Evolutionary conservation across 1,284 basidiomycete genomes (phyloP), one percentile per base, ranked within the genome.

Genomic region (Ceratobasidium sp.): DNA sequence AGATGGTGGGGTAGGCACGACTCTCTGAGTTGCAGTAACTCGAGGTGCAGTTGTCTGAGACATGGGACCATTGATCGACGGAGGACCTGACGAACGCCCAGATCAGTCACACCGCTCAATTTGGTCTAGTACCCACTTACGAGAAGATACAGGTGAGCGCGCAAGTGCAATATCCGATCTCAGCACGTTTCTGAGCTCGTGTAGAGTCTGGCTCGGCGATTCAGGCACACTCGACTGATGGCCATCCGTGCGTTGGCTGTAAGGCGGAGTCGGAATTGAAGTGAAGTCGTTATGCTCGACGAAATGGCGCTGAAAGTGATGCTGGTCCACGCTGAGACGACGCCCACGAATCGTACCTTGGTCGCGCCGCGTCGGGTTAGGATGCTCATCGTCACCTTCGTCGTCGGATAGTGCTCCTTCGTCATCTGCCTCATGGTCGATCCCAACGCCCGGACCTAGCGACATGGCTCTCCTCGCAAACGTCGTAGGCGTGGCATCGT

Each of bases 401-500:
- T 85, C 83, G 46, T 85, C 82, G 27, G 80, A 65, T 19, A 51
- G 53, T 37, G 68, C 76, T 0, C 80, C 79, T 16, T 81, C 81
- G n/a, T 80, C 79, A 43, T 80, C 79, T 8, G 79, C 75, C 49
- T 81, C 80, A 71, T 76, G 78, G 64, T 85, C 80, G 22, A 83
- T 79, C 2, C 80, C 78, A 1, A 88, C 81, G 0, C 93, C 92
- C 0, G 94, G 95, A 0, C 93, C 95, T 49, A 97, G 85, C 0
- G 96, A 98, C 3, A 88, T 85, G 2, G 91, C 88, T 7, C 94
- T 86, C 9, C 88, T 83, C 34, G 78, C 75, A 7, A 69, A 48
- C 1, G 76, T 62, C 24, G 53, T 46, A 27, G 68, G 68, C 13
- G 54, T 54, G 5, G 53, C 69, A 48, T 72, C 58, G 22, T 71